These are phyloP conservation scores for Cordyceps javanica DNA, from an alignment of 2,329 filamentous ascomycete species.

Conservation along the genomic window DNA sequence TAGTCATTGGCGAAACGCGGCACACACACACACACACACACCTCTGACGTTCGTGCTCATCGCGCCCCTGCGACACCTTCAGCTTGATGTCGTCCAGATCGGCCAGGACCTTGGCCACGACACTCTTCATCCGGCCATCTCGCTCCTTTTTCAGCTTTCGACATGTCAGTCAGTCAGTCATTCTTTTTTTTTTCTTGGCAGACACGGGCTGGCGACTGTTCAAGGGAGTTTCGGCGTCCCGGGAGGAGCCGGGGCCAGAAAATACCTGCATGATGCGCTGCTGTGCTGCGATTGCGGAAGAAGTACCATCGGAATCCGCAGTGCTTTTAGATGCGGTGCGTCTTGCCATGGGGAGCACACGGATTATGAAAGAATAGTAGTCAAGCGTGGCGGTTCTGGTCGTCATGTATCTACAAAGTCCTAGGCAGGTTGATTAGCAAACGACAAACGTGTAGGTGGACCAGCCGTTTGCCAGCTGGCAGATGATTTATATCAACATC, in stretches of 20 bases:
- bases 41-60: conserved; percentile 21
- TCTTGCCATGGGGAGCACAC: background rate
- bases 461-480: conserved; percentile 8
- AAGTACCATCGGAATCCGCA: background rate
- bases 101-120: conserved; percentile 19
- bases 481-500: background rate
- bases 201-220: too few species aligned
- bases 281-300: conserved; percentile 21
- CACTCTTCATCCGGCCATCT: conserved; percentile 20
- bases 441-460: background rate
- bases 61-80: conserved; percentile 18
- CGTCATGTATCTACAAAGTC: too few species aligned
- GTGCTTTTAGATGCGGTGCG: background rate
- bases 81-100: conserved; percentile 22
- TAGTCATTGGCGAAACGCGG: too few species aligned
- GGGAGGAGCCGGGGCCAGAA: background rate
- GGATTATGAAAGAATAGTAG: background rate
- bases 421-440: background rate
- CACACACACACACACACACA: too few species aligned
- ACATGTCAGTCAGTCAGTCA: background rate
- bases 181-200: too few species aligned
- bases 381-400: background rate
- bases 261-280: conserved; percentile 23
- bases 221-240: too few species aligned
- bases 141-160: conserved; percentile 27